A percentile compares a stretch with the other conserved stretches of the same genome.
Evolutionary conservation across 768 basidiomycete species (phyloP).

Genomic region (Auricularia auricula-judae): DNA sequence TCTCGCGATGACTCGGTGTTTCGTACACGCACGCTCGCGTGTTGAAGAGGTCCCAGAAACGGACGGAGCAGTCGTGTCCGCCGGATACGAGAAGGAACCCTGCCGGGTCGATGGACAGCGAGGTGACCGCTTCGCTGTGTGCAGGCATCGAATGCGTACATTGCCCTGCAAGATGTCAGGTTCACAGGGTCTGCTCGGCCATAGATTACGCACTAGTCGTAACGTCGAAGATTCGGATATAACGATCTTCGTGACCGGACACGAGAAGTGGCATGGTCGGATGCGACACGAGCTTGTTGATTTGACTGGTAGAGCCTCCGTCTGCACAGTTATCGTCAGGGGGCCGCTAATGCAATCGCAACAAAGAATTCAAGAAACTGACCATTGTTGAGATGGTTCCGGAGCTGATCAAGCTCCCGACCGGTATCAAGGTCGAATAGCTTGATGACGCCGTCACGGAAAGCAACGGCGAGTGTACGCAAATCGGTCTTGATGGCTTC

Average conservation of each 20-base stretch:
- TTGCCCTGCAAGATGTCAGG: conserved; percentile 38
- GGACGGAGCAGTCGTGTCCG: conserved; percentile 87
- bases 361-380: conserved; percentile 1
- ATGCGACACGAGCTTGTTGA: conserved; percentile 81
- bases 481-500: conserved; percentile 74
- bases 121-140: conserved; percentile 87
- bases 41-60: conserved; percentile 88
- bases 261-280: conserved; percentile 82
- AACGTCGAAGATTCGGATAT: conserved; percentile 82
- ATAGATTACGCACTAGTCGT: conserved; percentile 46
- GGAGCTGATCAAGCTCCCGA: conserved; percentile 42
- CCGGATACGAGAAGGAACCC: conserved; percentile 83
- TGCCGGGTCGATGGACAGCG: conserved; percentile 76
- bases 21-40: conserved; percentile 80
- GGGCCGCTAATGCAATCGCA: no score
- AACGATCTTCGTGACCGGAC: conserved; percentile 89
- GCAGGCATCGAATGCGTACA: conserved; percentile 85
- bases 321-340: conserved; percentile 33
- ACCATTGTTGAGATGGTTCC: conserved; percentile 16
- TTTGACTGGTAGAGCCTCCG: conserved; percentile 63
- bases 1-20: conserved; percentile 78
- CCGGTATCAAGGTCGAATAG: conserved; percentile 87
- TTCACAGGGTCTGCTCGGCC: neutral
- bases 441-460: conserved; percentile 80
- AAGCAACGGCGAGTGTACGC: conserved; percentile 84